Evolutionary conservation across 257 asterid genomes (phyloP).

Genomic region (Datura wrightii): DNA sequence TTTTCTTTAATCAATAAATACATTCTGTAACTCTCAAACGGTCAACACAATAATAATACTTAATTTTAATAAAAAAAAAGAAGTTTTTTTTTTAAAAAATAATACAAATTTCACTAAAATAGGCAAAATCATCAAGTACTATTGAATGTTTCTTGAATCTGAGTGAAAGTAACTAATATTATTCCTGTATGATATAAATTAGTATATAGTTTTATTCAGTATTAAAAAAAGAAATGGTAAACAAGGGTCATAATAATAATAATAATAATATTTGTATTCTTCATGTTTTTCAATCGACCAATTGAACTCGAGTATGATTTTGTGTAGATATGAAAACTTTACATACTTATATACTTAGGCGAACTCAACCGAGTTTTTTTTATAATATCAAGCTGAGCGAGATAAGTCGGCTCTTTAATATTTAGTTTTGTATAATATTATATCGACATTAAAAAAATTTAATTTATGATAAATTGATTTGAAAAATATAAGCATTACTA

Average conservation of each 20-base stretch:
- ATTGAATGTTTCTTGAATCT: not conserved
- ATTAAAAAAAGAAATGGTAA: not conserved
- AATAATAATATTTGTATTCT: not conserved
- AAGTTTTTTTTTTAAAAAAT: not conserved
- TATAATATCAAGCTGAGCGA: too few relatives aligned
- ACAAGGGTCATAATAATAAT: not conserved
- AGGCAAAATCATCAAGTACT: not conserved
- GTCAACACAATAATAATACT: not conserved
- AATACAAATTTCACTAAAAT: not conserved
- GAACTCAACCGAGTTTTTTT: too few relatives aligned
- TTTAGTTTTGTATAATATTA: too few relatives aligned
- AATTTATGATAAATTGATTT: too few relatives aligned
- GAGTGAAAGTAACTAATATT: conserved; percentile 13
- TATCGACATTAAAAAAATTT: too few relatives aligned
- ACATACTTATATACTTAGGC: too few relatives aligned
- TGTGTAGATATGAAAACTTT: too few relatives aligned
- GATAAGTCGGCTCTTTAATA: too few relatives aligned
- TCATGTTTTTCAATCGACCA: too few relatives aligned
- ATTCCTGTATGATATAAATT: not conserved
- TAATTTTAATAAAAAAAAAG: not conserved
- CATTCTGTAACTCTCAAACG: conserved; percentile 4
- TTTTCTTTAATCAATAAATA: not conserved
- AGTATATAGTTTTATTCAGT: not conserved
- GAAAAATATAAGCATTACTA: too few relatives aligned
- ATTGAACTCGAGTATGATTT: too few relatives aligned